A percentile compares a stretch with the other conserved stretches of the same genome.
phyloP scores from a whole-genome alignment of 495 filamentous ascomycete genomes.

The Tuber microsphaerosporum region DNA sequence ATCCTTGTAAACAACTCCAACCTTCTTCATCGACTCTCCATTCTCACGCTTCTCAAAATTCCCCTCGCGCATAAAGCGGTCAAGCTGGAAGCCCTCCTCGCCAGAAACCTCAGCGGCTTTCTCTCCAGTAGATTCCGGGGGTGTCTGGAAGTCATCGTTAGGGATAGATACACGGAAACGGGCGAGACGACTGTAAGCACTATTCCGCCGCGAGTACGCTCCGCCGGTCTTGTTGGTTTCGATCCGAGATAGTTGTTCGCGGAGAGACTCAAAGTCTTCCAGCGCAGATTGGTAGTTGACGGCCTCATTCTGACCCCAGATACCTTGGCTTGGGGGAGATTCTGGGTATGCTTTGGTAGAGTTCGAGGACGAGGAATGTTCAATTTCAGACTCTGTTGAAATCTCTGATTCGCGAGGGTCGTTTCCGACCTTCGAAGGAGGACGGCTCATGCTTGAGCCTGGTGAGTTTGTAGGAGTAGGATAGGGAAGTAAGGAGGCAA shows the following conservation, averaged over 20 bases:
- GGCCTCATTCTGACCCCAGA: not conserved
- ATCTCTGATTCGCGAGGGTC: not conserved
- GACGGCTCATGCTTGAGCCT: not conserved
- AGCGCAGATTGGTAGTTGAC: slow-evolving; percentile 2
- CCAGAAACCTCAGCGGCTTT: not conserved
- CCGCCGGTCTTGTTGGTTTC: not conserved
- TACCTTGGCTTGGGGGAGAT: not conserved
- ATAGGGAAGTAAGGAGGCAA: not conserved
- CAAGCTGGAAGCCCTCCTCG: slow-evolving; percentile 61
- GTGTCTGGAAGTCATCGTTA: not conserved
- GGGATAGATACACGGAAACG: not conserved
- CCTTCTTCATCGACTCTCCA: slow-evolving; percentile 52
- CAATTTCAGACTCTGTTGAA: not conserved
- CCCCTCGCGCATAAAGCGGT: slow-evolving; percentile 67
- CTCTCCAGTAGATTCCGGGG: not conserved
- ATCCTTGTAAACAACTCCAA: slow-evolving; percentile 71
- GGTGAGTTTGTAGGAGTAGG: not conserved
- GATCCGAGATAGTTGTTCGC: not conserved
- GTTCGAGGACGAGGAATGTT: not conserved
- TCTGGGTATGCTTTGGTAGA: not conserved
- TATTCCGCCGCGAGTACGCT: not conserved
- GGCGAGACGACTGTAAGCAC: not conserved
- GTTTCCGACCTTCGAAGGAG: not conserved
- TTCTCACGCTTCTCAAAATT: slow-evolving; percentile 69
- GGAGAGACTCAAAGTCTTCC: not conserved